Evolutionary conservation across 108 stramenopile species (phyloP), one percentile per base, ranked within the genome.

Genomic region (Cylindrotheca fusiformis): DNA sequence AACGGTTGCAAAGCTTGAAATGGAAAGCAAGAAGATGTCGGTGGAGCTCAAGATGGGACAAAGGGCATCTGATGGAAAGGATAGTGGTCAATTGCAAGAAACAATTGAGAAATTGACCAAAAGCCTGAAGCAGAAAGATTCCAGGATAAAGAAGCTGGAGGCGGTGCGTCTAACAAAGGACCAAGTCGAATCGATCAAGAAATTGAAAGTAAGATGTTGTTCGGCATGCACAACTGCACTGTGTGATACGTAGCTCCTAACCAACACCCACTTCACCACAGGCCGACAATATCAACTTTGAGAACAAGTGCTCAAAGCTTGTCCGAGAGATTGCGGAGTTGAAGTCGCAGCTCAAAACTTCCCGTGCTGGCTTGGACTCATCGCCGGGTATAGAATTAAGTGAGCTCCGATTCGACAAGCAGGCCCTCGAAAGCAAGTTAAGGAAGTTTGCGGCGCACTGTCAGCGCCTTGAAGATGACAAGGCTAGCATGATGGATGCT

Each of bases 141-240:
- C 55, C 12, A 71, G 94, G 12, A 95, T 95, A 58, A 76, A 85
- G 54, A 88, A 91, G 58, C 84, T 95, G 14, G 83, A 91, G 60
- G 75, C 75, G 36, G 60, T 73, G 24, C 75, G 76, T 29, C 67
- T 95, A 41, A 95, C 94, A 24, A 90, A 85, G 55, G 85, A 84
- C 45, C 82, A 86, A 49, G 61, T 81, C 6, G 88, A 73, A 46
- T 63, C 69, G 22, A 68, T 91, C 27, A 83, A 86, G 56, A 86
- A 90, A 52, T 75, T 90, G 60, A 87, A 94, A 77, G 82, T 86
- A 74, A 58, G 75, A 54, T 5, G 36, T 4, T 2, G n/a, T n/a
- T n/a, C n/a, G n/a, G n/a, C n/a, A n/a, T n/a, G n/a, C n/a, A n/a
- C n/a, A n/a, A n/a, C n/a, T n/a, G n/a, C n/a, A n/a, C n/a, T n/a